phyloP scores from a whole-genome alignment of 495 filamentous ascomycete genomes.

The Podospora pseudoanserina region DNA sequence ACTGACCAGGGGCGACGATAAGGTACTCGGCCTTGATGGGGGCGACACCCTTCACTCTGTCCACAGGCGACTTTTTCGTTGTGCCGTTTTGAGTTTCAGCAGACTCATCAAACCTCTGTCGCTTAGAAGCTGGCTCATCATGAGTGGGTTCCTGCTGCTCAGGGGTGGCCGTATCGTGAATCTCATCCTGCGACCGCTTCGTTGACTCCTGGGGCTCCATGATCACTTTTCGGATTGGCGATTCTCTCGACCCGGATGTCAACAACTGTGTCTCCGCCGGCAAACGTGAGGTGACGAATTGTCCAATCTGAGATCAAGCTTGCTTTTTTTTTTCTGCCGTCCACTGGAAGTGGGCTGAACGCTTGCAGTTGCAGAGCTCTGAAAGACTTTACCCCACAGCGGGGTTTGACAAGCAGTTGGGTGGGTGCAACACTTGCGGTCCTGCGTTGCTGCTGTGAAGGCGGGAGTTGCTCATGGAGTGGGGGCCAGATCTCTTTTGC shows the following conservation, averaged over 20 bases:
- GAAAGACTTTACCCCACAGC: constrained; percentile 17
- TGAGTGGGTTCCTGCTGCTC: constrained; percentile 3
- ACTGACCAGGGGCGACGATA: constrained; percentile 37
- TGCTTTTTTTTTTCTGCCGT: not conserved
- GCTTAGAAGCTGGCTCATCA: constrained; percentile 55
- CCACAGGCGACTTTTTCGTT: constrained; percentile 17
- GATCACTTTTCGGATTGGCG: not conserved
- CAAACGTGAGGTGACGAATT: not conserved
- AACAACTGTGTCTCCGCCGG: not conserved
- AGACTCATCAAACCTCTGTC: constrained; percentile 49
- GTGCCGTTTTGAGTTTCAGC: constrained; percentile 10
- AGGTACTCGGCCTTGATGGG: constrained; percentile 83
- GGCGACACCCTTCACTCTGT: constrained; percentile 64
- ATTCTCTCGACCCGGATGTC: not conserved
- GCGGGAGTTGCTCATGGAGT: not conserved
- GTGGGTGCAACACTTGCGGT: not conserved
- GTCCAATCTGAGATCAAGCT: constrained; percentile 2
- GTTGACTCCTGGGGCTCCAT: constrained; percentile 25
- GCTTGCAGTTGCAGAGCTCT: constrained; percentile 1
- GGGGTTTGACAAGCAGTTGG: constrained; percentile 10
- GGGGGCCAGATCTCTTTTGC: not conserved
- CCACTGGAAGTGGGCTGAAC: not conserved
- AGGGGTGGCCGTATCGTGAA: constrained; percentile 6
- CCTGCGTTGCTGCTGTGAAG: not conserved
- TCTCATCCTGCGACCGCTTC: constrained; percentile 21